phyloP scores from a whole-genome alignment of 1,284 basidiomycete genomes.

The Leccinum huronense region DNA sequence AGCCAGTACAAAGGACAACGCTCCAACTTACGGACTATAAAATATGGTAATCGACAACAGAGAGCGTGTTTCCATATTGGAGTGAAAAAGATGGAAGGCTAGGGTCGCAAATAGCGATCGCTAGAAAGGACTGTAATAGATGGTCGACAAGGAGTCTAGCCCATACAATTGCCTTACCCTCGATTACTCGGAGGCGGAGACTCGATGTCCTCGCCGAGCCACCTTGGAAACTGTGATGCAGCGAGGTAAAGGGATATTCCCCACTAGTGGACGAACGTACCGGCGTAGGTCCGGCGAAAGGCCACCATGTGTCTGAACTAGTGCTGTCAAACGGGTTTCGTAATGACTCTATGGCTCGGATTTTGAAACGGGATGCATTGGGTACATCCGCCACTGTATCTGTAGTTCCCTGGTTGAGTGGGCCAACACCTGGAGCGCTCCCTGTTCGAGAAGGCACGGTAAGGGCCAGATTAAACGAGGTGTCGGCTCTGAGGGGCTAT shows the following conservation, averaged over 20 bases:
- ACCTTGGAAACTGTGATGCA: conserved; percentile 28
- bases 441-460: conserved; percentile 16
- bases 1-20: conserved; percentile 17
- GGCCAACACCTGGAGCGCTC: conserved; percentile 12
- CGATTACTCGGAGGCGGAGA: conserved; percentile 28
- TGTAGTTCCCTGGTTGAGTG: conserved; percentile 27
- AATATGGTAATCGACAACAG: conserved; percentile 3
- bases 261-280: conserved; percentile 10
- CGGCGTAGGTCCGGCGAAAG: conserved; percentile 17
- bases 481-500: conserved; percentile 36
- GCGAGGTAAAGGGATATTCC: conserved; percentile 27
- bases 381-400: conserved; percentile 29
- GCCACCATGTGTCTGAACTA: conserved; percentile 20
- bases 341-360: conserved; percentile 13
- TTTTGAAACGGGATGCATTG: conserved; percentile 26
- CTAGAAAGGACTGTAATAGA: neutral
- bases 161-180: conserved; percentile 5
- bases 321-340: conserved; percentile 27
- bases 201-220: conserved; percentile 12
- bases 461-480: conserved; percentile 16
- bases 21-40: conserved; percentile 19
- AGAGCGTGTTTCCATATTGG: conserved; percentile 8
- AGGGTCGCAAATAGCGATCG: conserved; percentile 1
- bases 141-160: neutral
- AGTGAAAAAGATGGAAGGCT: neutral